Conservation (phyloP, 768 basidiomycete species). For the Amanita pallidorosea region DNA sequence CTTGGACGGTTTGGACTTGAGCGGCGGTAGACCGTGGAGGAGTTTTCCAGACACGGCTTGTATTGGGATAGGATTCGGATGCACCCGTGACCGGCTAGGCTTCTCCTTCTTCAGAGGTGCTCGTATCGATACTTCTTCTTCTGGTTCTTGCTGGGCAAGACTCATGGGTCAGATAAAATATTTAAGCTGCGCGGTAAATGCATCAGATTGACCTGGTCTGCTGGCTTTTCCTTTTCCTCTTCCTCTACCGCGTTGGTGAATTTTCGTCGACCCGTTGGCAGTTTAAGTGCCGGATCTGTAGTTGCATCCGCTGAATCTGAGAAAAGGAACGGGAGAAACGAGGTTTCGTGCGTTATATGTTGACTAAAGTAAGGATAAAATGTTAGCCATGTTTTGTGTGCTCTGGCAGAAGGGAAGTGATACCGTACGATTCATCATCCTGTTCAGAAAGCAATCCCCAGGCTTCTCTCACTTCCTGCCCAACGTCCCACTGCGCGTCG, state of each 20-base stretch:
- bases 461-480: conserved; percentile 38
- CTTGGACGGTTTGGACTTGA: conserved; percentile 18
- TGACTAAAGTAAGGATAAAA: conserved; percentile 10
- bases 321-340: conserved; percentile 60
- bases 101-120: conserved; percentile 3
- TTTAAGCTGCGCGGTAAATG: neutral
- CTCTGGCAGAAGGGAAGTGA: too few species aligned
- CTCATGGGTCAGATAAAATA: neutral
- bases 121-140: conserved; percentile 2
- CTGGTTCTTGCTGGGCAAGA: conserved; percentile 11
- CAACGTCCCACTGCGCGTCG: conserved; percentile 56
- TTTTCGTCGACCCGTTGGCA: conserved; percentile 32
- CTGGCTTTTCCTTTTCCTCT: conserved; percentile 1
- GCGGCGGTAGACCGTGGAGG: conserved; percentile 13
- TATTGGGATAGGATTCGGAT: conserved; percentile 10
- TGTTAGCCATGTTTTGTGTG: too few species aligned
- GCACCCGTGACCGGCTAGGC: conserved; percentile 6
- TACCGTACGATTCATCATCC: neutral
- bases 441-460: conserved; percentile 27
- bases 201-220: conserved; percentile 8
- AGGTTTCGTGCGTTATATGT: conserved; percentile 41
- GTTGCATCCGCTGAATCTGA: conserved; percentile 18
- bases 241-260: conserved; percentile 38
- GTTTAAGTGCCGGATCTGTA: neutral
- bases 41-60: conserved; percentile 12